phyloP scores from a whole-genome alignment of 2,329 filamentous ascomycete genomes.

The Lojkania enalia region DNA sequence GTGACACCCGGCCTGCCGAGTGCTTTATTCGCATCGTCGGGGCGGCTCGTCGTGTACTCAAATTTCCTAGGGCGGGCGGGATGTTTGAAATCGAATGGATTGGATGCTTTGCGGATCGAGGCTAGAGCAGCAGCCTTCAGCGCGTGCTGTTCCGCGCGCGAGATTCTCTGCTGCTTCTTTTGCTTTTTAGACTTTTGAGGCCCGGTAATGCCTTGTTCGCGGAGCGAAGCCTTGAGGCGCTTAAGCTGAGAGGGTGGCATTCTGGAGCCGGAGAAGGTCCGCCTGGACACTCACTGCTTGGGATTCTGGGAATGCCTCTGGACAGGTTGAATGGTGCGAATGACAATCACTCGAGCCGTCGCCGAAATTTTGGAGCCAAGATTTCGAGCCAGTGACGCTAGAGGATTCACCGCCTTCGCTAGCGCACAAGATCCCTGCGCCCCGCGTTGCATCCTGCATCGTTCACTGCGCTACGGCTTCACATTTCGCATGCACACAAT shows the following conservation, averaged over 20 bases:
- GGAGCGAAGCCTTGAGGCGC: conserved; percentile 86
- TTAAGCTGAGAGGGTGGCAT: conserved; percentile 98
- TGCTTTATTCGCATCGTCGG: conserved; percentile 58
- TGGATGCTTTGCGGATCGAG: conserved; percentile 92
- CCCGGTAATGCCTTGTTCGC: conserved; percentile 85
- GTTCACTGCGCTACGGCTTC: conserved; percentile 19
- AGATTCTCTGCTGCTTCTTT: conserved; percentile 71
- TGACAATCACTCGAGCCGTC: background rate
- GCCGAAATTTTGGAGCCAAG: conserved; percentile 16
- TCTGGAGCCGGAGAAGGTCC: background rate
- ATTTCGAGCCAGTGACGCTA: conserved; percentile 10
- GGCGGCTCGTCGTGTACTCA: conserved; percentile 71
- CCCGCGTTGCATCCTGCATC: conserved; percentile 20
- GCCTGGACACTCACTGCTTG: background rate
- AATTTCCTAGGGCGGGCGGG: conserved; percentile 80
- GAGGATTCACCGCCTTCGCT: conserved; percentile 23
- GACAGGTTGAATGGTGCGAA: background rate
- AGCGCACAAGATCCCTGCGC: conserved; percentile 17
- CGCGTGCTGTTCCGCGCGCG: conserved; percentile 71
- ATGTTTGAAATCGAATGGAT: conserved; percentile 93
- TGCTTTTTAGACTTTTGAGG: conserved; percentile 95
- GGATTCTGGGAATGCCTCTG: background rate
- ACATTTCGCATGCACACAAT: too few relatives aligned
- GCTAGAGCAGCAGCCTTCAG: conserved; percentile 77
- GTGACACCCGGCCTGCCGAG: conserved; percentile 79